Percentiles rank a stretch among this genome's conserved stretches.
phyloP scores from a whole-genome alignment of 2,329 filamentous ascomycete genomes.

The Aspergillus fischeri region DNA sequence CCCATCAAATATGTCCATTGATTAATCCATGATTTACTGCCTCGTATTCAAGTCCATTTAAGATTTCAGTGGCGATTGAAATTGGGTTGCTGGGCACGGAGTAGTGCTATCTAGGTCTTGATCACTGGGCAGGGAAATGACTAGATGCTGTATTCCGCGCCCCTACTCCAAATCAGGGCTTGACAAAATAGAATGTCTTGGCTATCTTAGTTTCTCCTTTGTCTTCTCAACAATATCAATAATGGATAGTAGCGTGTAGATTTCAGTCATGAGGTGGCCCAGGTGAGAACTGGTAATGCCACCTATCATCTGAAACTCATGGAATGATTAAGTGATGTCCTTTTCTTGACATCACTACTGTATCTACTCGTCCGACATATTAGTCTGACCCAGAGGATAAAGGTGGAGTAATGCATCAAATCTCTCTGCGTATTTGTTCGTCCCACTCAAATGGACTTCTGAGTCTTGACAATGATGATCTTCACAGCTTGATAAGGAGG shows the following conservation, averaged over 20 bases:
- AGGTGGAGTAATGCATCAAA: background rate
- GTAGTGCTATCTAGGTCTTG: background rate
- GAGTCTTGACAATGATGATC: background rate
- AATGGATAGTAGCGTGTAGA: too few species aligned
- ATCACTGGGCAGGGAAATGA: background rate
- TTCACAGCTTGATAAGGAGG: background rate
- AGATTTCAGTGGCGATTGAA: background rate
- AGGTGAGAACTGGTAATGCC: background rate
- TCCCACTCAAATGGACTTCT: background rate
- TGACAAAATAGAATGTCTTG: background rate
- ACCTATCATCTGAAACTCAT: too few species aligned
- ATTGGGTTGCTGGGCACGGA: background rate
- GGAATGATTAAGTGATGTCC: too few species aligned
- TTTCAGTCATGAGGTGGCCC: background rate
- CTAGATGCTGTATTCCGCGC: background rate
- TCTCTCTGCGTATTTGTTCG: background rate
- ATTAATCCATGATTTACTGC: background rate
- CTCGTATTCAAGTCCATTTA: background rate
- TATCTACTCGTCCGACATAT: background rate
- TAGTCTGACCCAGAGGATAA: background rate
- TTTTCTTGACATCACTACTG: background rate
- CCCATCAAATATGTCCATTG: too few species aligned
- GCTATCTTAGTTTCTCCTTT: background rate
- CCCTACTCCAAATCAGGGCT: background rate
- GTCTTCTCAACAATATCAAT: background rate